phyloP scores from a whole-genome alignment of 2,329 filamentous ascomycete species.

The Botrytis galanthina region DNA sequence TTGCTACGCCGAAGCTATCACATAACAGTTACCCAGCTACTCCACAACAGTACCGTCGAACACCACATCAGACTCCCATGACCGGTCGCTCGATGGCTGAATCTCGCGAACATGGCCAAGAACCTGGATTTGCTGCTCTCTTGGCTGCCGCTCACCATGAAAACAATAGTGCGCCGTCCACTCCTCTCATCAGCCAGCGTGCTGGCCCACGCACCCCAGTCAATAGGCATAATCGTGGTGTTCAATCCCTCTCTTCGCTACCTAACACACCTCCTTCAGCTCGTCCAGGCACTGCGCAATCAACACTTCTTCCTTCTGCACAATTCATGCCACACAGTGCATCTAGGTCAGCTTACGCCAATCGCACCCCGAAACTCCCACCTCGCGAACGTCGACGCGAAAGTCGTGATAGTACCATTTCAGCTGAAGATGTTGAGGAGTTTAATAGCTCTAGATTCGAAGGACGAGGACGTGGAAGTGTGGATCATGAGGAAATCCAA shows the following conservation, averaged over 20 bases:
- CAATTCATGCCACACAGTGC: slow-evolving; percentile 61
- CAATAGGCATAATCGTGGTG: slow-evolving; percentile 68
- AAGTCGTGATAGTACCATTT: slow-evolving; percentile 84
- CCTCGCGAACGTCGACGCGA: slow-evolving; percentile 58
- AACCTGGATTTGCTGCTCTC: slow-evolving; percentile 68
- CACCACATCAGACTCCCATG: slow-evolving; percentile 52
- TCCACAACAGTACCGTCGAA: slow-evolving; percentile 44
- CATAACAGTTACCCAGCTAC: slow-evolving; percentile 41
- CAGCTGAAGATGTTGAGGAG: slow-evolving; percentile 58
- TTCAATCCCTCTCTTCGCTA: slow-evolving; percentile 81
- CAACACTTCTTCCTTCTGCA: slow-evolving; percentile 58
- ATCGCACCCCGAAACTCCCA: slow-evolving; percentile 27
- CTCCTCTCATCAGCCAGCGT: slow-evolving; percentile 46
- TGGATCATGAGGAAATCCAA: slow-evolving; percentile 60
- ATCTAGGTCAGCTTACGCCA: slow-evolving; percentile 46
- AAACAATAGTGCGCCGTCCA: slow-evolving; percentile 71
- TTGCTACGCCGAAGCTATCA: slow-evolving; percentile 55
- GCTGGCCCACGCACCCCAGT: slow-evolving; percentile 45
- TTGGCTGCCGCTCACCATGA: slow-evolving; percentile 73
- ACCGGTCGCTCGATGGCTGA: slow-evolving; percentile 38
- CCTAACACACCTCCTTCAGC: slow-evolving; percentile 69
- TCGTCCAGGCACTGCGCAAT: slow-evolving; percentile 45
- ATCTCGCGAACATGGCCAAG: slow-evolving; percentile 52
- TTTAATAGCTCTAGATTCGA: slow-evolving; percentile 50
- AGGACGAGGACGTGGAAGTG: slow-evolving; percentile 35